Evolutionary conservation across 2,329 filamentous ascomycete genomes (phyloP).

Genomic region (Metarhizium humberi): DNA sequence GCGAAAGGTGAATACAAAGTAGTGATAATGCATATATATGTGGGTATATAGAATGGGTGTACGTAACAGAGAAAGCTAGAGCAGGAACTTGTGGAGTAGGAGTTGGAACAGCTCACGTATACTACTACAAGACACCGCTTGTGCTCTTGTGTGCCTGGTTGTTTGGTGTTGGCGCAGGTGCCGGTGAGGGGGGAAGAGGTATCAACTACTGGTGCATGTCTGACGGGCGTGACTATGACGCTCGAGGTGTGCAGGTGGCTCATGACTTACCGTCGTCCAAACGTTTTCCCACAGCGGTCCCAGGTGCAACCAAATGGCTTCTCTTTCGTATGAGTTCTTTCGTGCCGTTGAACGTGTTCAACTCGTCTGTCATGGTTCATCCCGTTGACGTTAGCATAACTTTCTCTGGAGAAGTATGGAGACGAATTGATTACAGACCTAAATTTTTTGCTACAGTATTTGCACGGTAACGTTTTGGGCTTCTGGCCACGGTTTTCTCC

Average conservation of each 20-base stretch:
- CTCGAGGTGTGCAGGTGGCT: background rate
- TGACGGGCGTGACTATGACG: background rate
- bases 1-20: background rate
- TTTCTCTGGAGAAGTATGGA: background rate
- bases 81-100: background rate
- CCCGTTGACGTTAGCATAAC: constrained; percentile 11
- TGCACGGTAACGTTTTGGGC: constrained; percentile 53
- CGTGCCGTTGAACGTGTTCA: constrained; percentile 55
- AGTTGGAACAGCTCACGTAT: background rate
- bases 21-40: background rate
- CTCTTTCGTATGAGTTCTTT: constrained; percentile 56
- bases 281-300: constrained; percentile 52
- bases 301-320: constrained; percentile 53
- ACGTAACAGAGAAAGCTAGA: background rate
- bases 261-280: constrained; percentile 48
- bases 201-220: background rate
- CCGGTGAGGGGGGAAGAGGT: constrained; percentile 9
- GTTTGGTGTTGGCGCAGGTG: background rate
- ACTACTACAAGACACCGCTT: background rate
- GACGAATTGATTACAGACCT: constrained; percentile 33
- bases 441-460: constrained; percentile 54
- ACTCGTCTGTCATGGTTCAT: constrained; percentile 37
- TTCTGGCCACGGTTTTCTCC: constrained; percentile 47
- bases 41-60: background rate
- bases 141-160: background rate